Evolutionary conservation across 805 yeast species (phyloP).

Genomic region (Babjeviella inositovora): DNA sequence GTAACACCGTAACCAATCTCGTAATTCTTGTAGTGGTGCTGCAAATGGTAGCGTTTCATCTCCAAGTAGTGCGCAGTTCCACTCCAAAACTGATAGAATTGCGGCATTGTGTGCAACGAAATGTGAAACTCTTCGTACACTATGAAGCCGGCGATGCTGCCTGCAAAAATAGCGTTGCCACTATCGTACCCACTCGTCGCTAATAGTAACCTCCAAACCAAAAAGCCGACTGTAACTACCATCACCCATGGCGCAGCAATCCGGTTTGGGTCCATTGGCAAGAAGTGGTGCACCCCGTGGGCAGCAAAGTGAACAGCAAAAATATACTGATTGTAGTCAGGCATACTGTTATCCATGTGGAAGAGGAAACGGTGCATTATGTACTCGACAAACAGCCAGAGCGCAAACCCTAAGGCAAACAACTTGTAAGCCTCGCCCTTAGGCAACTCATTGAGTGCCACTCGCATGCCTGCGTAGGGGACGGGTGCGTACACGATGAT

Average conservation of each 20-base stretch:
- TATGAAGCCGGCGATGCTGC: constrained; percentile 90
- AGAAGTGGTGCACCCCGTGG: constrained; percentile 94
- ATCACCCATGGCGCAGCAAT: constrained; percentile 94
- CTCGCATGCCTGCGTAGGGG: constrained; percentile 16
- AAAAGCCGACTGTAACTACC: constrained; percentile 54
- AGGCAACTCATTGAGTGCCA: constrained; percentile 34
- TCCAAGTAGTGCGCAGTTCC: constrained; percentile 53
- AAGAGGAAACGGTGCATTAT: constrained; percentile 77
- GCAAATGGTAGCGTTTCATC: constrained; percentile 81
- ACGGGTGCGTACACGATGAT: constrained; percentile 76
- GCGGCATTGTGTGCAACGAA: constrained; percentile 81
- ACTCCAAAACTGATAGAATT: constrained; percentile 49
- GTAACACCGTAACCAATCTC: constrained; percentile 97
- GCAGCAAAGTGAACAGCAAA: constrained; percentile 76
- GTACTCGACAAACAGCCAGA: constrained; percentile 92
- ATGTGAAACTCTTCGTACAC: constrained; percentile 83
- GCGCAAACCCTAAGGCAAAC: constrained; percentile 68
- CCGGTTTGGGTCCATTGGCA: constrained; percentile 91
- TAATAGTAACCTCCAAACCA: constrained; percentile 71
- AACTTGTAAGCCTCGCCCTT: constrained; percentile 29
- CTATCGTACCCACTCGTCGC: constrained; percentile 57
- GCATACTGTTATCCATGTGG: constrained; percentile 81
- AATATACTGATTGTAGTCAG: constrained; percentile 54
- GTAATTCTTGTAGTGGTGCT: constrained; percentile 95
- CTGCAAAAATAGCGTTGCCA: constrained; percentile 90